Evolutionary conservation across 805 yeast genomes (phyloP), one percentile per base, ranked within the genome.

Genomic region (Ogataea degrootiae): DNA sequence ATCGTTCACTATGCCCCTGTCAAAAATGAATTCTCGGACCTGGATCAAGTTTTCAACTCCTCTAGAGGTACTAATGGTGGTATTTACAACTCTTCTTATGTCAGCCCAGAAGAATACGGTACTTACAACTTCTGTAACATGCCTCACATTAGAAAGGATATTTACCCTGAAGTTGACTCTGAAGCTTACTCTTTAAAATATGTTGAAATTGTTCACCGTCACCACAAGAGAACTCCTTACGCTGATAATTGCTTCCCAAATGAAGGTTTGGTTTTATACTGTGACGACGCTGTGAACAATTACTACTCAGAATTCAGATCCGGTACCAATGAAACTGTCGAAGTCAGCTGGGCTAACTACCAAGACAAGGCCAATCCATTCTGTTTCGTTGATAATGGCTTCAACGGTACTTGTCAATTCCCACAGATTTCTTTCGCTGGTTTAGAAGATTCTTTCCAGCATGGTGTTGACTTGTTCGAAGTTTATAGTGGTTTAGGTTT

Each of bases 221-320:
- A 72, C 50, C 76, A 72, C 50, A 70, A 69, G 48, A 63, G 77
- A 49, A 69, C 76, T 1, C 67, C 74, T 17, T 72, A 72, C 53
- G 58, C 60, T 3, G 36, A 63, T 7, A 72, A 72, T 49, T 47
- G 63, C 31, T 59, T 67, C 34, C 71, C 74, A 35, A 53, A 59
- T 37, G 70, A 62, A 47, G 56, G 56, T 37, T 41, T 61, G 37
- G 56, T 56, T 15, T 50, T 62, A 16, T 57, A 57, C 42, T 66
- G 69, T 50, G 61, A 56, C 35, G 66, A 67, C 44, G 57, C 65
- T 34, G 47, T 55, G 39, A 64, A 59, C 34, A 56, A 58, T 34
- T 61, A 59, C 47, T 59, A 56, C 35, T 57, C 55, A 8, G 57
- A 56, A 16, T 58, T 57, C 38, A 48, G 45, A 34, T 36, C 49